Evolutionary conservation across 192 early-diverging fungal species (phyloP), one percentile per base, ranked within the genome.

Genomic region (Linnemannia schmuckeri): DNA sequence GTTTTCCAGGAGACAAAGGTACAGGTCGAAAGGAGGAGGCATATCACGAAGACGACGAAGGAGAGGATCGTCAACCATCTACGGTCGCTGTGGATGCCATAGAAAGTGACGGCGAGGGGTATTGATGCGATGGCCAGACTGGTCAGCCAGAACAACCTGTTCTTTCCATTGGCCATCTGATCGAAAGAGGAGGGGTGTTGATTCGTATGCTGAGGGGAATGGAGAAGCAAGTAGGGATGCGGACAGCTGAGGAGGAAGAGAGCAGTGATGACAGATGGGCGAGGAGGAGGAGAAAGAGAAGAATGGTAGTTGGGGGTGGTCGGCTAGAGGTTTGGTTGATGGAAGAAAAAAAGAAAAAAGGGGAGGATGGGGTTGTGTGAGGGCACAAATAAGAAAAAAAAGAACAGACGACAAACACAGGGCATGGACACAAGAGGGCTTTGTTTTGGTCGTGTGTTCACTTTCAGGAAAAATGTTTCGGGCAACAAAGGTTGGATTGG

Each of bases 141-240:
- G 55, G 82, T 37, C 27, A 88, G 57, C 80, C 82, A 88, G 69
- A 88, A 74, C 72, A 81, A 42, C 54, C 87, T 70, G 70, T 82
- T 82, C 77, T 83, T 83, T 79, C 79, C 79, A 81, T 83, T 79
- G 35, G 82, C 80, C 88, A 88, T 84, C 70, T 55, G 70, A 55
- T 44, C 35, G 35, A 17, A 24, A 40, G 42, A 33, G 30, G 61
- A 63, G 61, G 27, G 57, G 7, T 33, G 24, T 63, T 63, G 57
- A 27, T 27, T 63, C 33, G 18, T 35, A 70, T 41, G 72, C 27
- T 20, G 30, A 17, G 46, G 72, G 27, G 30, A 49, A 30, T 73
- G 30, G 24, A 42, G 20, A 27, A 18, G 47, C 0, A 22, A 47
- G 2, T 4, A 70, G 72, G 72, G 27, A 33, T 6, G 47, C 72